Evolutionary conservation across 2,329 filamentous ascomycete genomes (phyloP).

Genomic region (Fusarium heterosporum): DNA sequence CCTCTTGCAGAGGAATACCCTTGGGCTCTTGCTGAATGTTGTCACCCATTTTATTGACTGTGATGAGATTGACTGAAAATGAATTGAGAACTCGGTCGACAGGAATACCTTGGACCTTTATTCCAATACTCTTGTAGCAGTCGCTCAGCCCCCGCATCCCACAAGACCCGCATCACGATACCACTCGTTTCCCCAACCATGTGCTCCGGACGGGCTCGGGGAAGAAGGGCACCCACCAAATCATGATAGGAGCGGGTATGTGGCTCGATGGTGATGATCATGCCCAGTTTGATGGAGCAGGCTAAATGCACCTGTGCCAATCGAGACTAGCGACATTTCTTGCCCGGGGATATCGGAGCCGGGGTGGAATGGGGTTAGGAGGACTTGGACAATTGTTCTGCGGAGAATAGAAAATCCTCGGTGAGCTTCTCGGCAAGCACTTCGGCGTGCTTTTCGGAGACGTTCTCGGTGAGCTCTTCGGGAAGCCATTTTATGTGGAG

Average conservation of each 20-base stretch:
- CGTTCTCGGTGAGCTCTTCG: too few species aligned
- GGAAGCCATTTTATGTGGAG: too few species aligned
- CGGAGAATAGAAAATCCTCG: too few species aligned
- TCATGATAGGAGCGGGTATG: conserved; percentile 34
- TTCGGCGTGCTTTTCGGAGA: too few species aligned
- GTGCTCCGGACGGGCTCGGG: conserved; percentile 24
- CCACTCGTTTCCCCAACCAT: conserved; percentile 7
- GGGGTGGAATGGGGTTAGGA: not conserved
- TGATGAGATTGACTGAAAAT: not conserved
- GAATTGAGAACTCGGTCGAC: not conserved
- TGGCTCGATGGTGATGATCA: conserved; percentile 33
- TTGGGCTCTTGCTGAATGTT: conserved; percentile 18
- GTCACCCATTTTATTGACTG: conserved; percentile 36
- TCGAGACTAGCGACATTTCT: not conserved
- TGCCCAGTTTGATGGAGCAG: conserved; percentile 7
- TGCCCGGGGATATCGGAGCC: conserved; percentile 33
- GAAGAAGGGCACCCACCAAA: conserved; percentile 18
- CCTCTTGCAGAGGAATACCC: conserved; percentile 52
- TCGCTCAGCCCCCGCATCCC: conserved; percentile 23
- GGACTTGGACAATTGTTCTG: not conserved
- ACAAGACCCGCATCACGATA: conserved; percentile 28
- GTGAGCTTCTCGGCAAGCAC: too few species aligned
- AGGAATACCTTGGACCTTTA: conserved; percentile 28
- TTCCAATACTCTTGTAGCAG: conserved; percentile 1
- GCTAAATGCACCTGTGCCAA: conserved; percentile 1